phyloP scores from a whole-genome alignment of 2,329 filamentous ascomycete species.

The Trichoderma guizhouense region DNA sequence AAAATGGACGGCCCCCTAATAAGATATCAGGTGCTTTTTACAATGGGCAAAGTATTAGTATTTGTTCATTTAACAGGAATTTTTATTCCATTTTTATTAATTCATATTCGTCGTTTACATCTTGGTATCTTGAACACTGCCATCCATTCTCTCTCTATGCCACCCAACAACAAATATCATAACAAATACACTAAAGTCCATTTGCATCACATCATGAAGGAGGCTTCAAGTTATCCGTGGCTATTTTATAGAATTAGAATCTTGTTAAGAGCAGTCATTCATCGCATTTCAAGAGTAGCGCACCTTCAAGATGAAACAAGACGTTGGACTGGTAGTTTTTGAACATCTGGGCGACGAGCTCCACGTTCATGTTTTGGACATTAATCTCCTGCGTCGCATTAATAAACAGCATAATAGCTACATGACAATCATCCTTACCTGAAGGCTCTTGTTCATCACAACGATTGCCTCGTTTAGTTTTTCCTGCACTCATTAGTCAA shows the following conservation, averaged over 20 bases:
- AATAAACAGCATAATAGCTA: no score
- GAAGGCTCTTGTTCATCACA: conserved; percentile 87
- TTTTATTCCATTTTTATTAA: no score
- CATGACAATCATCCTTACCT: conserved; percentile 47
- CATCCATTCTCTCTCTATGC: not conserved
- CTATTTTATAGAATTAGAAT: conserved; percentile 41
- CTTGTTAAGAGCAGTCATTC: not conserved
- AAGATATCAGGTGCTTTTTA: not conserved
- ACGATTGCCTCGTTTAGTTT: conserved; percentile 94
- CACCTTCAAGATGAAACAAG: conserved; percentile 94
- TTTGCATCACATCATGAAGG: conserved; percentile 48
- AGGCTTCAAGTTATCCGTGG: conserved; percentile 79
- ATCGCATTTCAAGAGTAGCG: conserved; percentile 12
- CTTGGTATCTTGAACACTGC: not conserved
- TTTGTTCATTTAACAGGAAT: no score
- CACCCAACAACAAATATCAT: not conserved
- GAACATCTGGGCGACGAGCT: conserved; percentile 98
- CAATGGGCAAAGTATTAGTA: no score
- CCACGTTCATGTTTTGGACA: conserved; percentile 97
- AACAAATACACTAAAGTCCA: not conserved
- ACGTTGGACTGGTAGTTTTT: conserved; percentile 99
- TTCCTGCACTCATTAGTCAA: conserved; percentile 60
- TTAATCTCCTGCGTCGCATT: conserved; percentile 74
- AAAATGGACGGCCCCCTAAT: not conserved
- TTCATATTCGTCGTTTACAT: not conserved